Conservation (phyloP, 2,329 filamentous ascomycete genomes). For the Nothophoma quercina region DNA sequence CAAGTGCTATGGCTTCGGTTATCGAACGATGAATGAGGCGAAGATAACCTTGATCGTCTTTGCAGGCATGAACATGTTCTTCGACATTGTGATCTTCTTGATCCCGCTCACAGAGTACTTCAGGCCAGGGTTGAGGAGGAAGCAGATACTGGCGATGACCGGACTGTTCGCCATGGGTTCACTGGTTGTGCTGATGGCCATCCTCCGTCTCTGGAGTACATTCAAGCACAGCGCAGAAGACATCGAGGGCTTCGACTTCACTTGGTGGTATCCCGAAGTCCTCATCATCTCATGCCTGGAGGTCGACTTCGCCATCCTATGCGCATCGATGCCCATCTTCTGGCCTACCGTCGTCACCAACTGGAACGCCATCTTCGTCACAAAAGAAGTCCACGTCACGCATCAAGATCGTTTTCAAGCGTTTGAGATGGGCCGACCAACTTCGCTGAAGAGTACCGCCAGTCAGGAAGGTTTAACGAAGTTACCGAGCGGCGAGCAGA, state of each 20-base stretch:
- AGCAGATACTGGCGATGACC: slow-evolving; percentile 30
- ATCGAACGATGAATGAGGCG: slow-evolving; percentile 13
- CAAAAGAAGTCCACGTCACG: slow-evolving; percentile 43
- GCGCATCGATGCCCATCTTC: slow-evolving; percentile 49
- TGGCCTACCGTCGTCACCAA: slow-evolving; percentile 43
- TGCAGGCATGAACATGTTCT: slow-evolving; percentile 34
- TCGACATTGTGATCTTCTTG: slow-evolving; percentile 35
- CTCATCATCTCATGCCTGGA: slow-evolving; percentile 45
- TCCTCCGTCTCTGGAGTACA: slow-evolving; percentile 39
- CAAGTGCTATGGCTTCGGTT: slow-evolving; percentile 31
- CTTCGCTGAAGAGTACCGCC: slow-evolving; percentile 28
- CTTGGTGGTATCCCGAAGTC: slow-evolving; percentile 40
- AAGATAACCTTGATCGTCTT: slow-evolving; percentile 23
- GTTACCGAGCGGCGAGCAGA: slow-evolving; percentile 12
- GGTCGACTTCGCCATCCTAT: slow-evolving; percentile 47
- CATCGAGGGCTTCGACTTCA: slow-evolving; percentile 36
- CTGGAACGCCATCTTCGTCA: slow-evolving; percentile 44
- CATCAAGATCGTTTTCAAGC: slow-evolving; percentile 29
- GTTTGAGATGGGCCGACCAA: slow-evolving; percentile 30
- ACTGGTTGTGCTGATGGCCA: slow-evolving; percentile 39
- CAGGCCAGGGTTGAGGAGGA: slow-evolving; percentile 24
- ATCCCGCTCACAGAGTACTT: slow-evolving; percentile 33
- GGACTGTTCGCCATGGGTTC: slow-evolving; percentile 36
- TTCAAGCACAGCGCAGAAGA: slow-evolving; percentile 25
- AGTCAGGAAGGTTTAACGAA: slow-evolving; percentile 35